A percentile compares a stretch with the other conserved stretches of the same genome.
These are phyloP conservation scores for Talaromyces rugulosus DNA, from an alignment of 2,329 filamentous ascomycete genomes.

Conservation along the genomic window DNA sequence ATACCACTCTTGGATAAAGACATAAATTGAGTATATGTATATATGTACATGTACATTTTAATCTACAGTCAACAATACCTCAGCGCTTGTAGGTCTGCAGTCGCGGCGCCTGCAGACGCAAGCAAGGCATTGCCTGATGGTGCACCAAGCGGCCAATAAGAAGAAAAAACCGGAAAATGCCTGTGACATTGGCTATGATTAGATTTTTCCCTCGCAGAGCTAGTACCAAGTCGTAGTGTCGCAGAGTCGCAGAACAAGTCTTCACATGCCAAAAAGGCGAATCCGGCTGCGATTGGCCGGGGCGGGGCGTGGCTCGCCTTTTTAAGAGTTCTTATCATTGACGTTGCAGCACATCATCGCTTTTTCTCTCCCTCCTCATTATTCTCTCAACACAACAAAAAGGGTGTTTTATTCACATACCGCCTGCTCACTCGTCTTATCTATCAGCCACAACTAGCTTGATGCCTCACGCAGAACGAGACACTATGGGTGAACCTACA, in stretches of 20 bases:
- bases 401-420: not conserved
- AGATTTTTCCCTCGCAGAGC: not conserved
- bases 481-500: conserved; percentile 43
- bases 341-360: conserved; percentile 3
- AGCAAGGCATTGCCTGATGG: not conserved
- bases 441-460: conserved; percentile 1
- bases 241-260: not conserved
- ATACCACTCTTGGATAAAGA: too few relatives aligned
- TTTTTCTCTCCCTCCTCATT: not conserved
- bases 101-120: not conserved
- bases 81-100: too few relatives aligned
- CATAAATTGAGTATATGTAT: too few relatives aligned
- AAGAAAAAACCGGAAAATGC: not conserved
- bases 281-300: conserved; percentile 6
- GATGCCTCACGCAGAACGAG: conserved; percentile 49
- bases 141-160: not conserved
- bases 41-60: too few relatives aligned
- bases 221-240: not conserved
- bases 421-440: not conserved
- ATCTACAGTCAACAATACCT: too few relatives aligned
- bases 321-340: conserved; percentile 2
- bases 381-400: not conserved
- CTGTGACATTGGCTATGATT: not conserved
- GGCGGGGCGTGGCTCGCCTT: conserved; percentile 4
- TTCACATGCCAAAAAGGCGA: conserved; percentile 13